Conservation (phyloP, 768 basidiomycete genomes). For the Pisolithus marmoratus region DNA sequence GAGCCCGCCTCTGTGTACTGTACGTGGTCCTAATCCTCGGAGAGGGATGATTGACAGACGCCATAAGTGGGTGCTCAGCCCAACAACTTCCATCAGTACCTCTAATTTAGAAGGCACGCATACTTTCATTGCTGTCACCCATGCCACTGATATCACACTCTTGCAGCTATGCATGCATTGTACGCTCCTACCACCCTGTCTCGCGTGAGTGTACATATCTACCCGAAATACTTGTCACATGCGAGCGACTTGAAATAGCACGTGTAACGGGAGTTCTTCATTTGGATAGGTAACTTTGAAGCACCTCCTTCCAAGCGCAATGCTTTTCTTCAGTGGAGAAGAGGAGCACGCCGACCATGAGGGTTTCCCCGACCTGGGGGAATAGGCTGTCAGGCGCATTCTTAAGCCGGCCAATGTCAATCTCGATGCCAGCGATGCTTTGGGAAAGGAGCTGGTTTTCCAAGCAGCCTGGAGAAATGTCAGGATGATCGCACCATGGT, state of each 20-base stretch:
- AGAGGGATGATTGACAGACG: too few species aligned
- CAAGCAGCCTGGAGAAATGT: conserved; percentile 85
- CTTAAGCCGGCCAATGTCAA: conserved; percentile 40
- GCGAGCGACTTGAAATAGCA: conserved; percentile 70
- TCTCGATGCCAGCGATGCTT: conserved; percentile 44
- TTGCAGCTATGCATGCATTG: conserved; percentile 67
- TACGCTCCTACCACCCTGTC: conserved; percentile 86
- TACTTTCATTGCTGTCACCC: not conserved
- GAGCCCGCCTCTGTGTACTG: too few species aligned
- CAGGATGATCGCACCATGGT: conserved; percentile 92
- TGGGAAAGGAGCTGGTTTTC: conserved; percentile 67
- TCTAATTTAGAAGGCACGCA: conserved; percentile 71
- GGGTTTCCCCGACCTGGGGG: conserved; percentile 63
- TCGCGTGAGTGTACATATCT: conserved; percentile 75
- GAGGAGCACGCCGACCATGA: conserved; percentile 74
- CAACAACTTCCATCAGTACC: too few species aligned
- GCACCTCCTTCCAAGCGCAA: conserved; percentile 62
- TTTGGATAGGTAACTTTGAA: conserved; percentile 90
- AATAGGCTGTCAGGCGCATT: conserved; percentile 67
- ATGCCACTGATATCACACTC: conserved; percentile 34
- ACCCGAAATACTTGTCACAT: conserved; percentile 63
- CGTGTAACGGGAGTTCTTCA: conserved; percentile 76
- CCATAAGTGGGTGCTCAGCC: too few species aligned
- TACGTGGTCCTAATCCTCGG: too few species aligned
- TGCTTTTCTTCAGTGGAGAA: conserved; percentile 69